phyloP scores from a whole-genome alignment of 495 filamentous ascomycete species.

The Talaromyces stipitatus region DNA sequence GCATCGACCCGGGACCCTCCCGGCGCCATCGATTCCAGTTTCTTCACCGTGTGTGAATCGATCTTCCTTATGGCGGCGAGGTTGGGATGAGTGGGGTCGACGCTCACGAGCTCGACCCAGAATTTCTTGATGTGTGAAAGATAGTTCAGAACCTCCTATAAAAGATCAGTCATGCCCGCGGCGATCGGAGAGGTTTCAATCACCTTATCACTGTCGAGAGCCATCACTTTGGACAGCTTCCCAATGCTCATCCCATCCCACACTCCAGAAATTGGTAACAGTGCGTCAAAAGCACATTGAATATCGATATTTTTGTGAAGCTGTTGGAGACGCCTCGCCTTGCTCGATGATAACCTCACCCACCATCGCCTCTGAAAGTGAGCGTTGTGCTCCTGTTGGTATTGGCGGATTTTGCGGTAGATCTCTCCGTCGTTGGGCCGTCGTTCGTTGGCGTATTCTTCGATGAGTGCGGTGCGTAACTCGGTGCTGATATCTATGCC shows the following conservation, averaged over 20 bases:
- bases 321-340: constrained; percentile 13
- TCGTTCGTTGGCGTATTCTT: constrained; percentile 31
- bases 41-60: constrained; percentile 11
- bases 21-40: constrained; percentile 10
- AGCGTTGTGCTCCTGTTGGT: constrained; percentile 17
- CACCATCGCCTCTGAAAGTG: constrained; percentile 18
- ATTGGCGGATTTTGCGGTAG: constrained; percentile 32
- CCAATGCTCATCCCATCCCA: constrained; percentile 21
- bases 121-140: constrained; percentile 9
- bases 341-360: constrained; percentile 14
- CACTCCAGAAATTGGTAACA: constrained; percentile 19
- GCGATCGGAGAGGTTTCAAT: not conserved
- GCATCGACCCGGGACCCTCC: constrained; percentile 4
- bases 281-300: constrained; percentile 14
- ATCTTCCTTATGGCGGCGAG: constrained; percentile 8
- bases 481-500: constrained; percentile 17
- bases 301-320: constrained; percentile 9
- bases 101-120: constrained; percentile 12
- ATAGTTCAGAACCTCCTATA: constrained; percentile 17
- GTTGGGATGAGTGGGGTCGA: constrained; percentile 1
- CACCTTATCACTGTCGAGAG: constrained; percentile 13
- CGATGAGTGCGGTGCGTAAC: constrained; percentile 14
- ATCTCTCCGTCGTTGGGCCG: constrained; percentile 27
- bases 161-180: not conserved
- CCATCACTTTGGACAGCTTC: constrained; percentile 9